Conservation (phyloP, 2,329 filamentous ascomycete genomes). For the Trichoderma brevicompactum region DNA sequence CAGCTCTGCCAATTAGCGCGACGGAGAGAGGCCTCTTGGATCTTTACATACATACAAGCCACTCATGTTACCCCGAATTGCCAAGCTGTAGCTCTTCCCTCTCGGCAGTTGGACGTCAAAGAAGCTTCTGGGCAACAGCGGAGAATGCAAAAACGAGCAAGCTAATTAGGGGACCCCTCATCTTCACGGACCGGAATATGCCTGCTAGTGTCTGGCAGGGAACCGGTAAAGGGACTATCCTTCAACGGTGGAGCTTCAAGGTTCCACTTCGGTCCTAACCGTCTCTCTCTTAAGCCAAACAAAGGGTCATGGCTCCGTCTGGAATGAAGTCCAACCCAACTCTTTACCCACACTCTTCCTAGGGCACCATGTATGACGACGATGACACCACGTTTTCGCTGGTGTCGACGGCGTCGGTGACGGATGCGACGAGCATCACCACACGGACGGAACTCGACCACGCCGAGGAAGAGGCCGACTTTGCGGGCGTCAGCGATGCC, state of each 20-base stretch:
- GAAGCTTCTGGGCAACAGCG: neutral
- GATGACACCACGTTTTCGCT: slow-evolving; percentile 39
- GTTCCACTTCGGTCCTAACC: slow-evolving; percentile 29
- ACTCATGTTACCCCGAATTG: neutral
- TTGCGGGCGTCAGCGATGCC: slow-evolving; percentile 32
- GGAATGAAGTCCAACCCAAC: slow-evolving; percentile 20
- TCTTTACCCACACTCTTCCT: slow-evolving; percentile 24
- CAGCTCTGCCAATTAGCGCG: slow-evolving; percentile 8
- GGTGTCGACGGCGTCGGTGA: slow-evolving; percentile 37
- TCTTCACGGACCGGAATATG: slow-evolving; percentile 23
- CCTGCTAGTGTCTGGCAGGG: slow-evolving; percentile 27
- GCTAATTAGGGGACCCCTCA: slow-evolving; percentile 26
- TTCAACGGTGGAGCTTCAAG: slow-evolving; percentile 28
- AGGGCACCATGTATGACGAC: slow-evolving; percentile 33
- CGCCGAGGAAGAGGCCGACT: slow-evolving; percentile 38
- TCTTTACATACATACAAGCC: neutral
- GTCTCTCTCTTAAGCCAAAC: slow-evolving; percentile 27
- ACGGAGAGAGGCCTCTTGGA: neutral
- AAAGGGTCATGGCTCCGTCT: slow-evolving; percentile 27
- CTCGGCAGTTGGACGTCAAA: slow-evolving; percentile 20
- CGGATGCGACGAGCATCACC: slow-evolving; percentile 30
- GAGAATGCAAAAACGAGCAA: neutral
- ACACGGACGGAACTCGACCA: slow-evolving; percentile 33
- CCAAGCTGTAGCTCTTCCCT: slow-evolving; percentile 1
- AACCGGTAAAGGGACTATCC: slow-evolving; percentile 16